These are phyloP conservation scores for Aspergillus novofumigatus DNA, from an alignment of 2,329 filamentous ascomycete species.

Conservation along the genomic window DNA sequence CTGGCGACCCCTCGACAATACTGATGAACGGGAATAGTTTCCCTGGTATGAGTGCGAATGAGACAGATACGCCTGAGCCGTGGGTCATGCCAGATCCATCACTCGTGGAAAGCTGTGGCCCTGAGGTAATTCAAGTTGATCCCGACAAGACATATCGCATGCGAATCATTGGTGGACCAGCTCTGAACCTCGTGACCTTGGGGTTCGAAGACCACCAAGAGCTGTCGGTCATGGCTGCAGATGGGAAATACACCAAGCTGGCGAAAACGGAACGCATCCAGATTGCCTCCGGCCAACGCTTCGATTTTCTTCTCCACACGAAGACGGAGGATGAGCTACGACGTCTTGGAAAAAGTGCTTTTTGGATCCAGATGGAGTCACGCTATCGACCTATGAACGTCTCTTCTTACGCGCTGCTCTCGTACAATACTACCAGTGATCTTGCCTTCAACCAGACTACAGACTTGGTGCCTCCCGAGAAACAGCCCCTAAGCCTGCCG, in stretches of 20 bases:
- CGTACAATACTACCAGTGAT: too few species aligned
- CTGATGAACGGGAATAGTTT: too few species aligned
- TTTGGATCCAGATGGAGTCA: constrained; percentile 38
- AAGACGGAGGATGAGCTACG: constrained; percentile 37
- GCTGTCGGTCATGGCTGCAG: constrained; percentile 58
- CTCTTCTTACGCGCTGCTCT: too few species aligned
- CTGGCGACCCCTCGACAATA: too few species aligned
- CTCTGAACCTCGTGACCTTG: constrained; percentile 52
- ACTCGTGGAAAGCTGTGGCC: constrained; percentile 29
- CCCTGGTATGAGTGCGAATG: too few species aligned
- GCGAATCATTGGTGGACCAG: constrained; percentile 55
- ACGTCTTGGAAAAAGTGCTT: constrained; percentile 43
- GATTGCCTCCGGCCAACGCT: constrained; percentile 57
- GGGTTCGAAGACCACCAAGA: constrained; percentile 54
- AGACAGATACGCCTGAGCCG: too few species aligned
- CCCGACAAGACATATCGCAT: constrained; percentile 60
- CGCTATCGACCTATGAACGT: constrained; percentile 17
- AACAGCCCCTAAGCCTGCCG: too few species aligned
- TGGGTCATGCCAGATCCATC: too few species aligned
- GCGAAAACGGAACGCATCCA: constrained; percentile 48
- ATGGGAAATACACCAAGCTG: constrained; percentile 40
- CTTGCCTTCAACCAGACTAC: too few species aligned
- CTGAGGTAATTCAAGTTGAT: constrained; percentile 55
- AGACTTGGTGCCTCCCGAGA: too few species aligned
- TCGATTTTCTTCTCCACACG: constrained; percentile 52